These are phyloP conservation scores for Xanthoconium purpureum DNA, from an alignment of 768 basidiomycete genomes.

Conservation along the genomic window DNA sequence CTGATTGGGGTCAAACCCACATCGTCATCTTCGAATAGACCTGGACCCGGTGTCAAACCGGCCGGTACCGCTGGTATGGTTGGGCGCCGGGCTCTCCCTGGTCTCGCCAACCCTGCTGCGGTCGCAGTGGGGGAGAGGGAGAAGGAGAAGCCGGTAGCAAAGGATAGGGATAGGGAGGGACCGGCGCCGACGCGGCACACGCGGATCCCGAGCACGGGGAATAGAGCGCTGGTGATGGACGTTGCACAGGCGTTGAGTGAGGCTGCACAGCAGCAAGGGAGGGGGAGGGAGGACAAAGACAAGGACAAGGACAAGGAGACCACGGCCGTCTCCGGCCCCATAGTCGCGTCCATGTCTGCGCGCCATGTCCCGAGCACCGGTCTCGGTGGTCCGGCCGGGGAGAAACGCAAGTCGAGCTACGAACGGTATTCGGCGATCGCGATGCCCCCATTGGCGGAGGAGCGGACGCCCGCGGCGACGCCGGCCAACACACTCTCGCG, in stretches of 20 bases:
- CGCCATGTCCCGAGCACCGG: conserved; percentile 18
- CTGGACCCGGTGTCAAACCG: conserved; percentile 9
- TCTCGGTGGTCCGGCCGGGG: conserved; percentile 29
- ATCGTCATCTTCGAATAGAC: neutral
- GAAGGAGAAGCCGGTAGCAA: neutral
- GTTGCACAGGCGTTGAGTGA: conserved; percentile 61
- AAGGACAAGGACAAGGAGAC: neutral
- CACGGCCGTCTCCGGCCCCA: neutral
- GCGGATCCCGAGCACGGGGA: conserved; percentile 67
- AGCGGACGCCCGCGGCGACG: conserved; percentile 53
- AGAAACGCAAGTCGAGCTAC: conserved; percentile 64
- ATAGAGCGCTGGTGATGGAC: conserved; percentile 74
- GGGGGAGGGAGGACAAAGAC: neutral
- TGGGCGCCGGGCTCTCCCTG: conserved; percentile 44
- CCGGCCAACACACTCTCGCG: conserved; percentile 55
- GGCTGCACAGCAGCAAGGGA: conserved; percentile 21
- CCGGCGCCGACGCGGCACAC: conserved; percentile 41
- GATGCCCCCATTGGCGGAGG: conserved; percentile 68
- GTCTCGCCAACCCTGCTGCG: conserved; percentile 26
- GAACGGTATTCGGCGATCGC: conserved; percentile 62
- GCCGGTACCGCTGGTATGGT: conserved; percentile 27
- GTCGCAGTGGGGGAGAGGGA: neutral
- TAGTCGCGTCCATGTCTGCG: neutral
- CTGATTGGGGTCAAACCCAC: conserved; percentile 33
- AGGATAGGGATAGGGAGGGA: conserved; percentile 28